Evolutionary conservation across 768 basidiomycete species (phyloP).

Genomic region (Filobasidium floriforme): DNA sequence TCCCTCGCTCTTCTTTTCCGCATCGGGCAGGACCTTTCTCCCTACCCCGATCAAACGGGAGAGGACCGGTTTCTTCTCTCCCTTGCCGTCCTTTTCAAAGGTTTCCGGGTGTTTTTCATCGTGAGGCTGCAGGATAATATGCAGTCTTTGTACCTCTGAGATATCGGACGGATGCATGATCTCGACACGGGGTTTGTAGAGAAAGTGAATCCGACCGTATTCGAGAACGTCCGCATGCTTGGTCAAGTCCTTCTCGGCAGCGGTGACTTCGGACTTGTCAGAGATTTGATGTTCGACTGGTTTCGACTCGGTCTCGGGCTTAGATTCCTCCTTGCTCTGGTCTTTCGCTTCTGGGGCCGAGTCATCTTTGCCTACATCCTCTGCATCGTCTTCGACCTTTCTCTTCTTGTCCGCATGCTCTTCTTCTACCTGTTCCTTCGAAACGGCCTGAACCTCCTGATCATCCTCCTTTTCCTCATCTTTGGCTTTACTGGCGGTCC

Average conservation of each 20-base stretch:
- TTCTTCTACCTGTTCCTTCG: not conserved
- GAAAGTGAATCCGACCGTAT: constrained; percentile 24
- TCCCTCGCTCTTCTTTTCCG: constrained; percentile 10
- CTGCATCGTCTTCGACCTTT: constrained; percentile 9
- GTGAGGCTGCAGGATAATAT: constrained; percentile 24
- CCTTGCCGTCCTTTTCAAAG: constrained; percentile 1
- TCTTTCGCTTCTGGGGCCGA: not conserved
- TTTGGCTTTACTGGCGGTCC: not conserved
- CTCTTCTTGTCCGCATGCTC: constrained; percentile 12
- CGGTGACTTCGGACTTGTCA: constrained; percentile 6
- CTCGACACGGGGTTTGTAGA: constrained; percentile 25
- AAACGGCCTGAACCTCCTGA: not conserved
- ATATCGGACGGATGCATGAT: constrained; percentile 12
- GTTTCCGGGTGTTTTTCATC: not conserved
- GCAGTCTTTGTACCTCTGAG: constrained; percentile 22
- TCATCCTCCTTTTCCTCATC: not conserved
- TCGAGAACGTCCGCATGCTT: constrained; percentile 16
- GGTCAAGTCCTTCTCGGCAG: constrained; percentile 17
- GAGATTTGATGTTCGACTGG: not conserved
- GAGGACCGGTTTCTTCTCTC: constrained; percentile 10
- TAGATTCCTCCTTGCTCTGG: not conserved
- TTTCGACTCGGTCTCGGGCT: not conserved
- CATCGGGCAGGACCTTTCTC: constrained; percentile 21
- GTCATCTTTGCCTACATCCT: not conserved
- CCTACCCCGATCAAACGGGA: constrained; percentile 19